phyloP scores from a whole-genome alignment of 352 stramenopile genomes.

The Halophytophthora polymorphica region DNA sequence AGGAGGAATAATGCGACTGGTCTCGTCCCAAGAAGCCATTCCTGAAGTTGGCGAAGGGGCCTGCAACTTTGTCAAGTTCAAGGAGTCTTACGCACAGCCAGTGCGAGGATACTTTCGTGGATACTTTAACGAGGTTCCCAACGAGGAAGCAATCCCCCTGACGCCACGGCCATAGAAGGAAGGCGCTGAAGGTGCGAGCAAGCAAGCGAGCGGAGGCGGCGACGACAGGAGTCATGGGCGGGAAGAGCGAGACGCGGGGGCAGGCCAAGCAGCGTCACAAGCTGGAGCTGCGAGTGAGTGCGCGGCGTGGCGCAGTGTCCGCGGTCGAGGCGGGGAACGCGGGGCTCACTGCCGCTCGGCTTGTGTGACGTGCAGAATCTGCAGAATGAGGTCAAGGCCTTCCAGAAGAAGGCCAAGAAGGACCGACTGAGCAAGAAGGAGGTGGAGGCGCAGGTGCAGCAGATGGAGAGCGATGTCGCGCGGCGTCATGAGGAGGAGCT shows the following conservation, averaged over 20 bases:
- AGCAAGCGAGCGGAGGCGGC: not conserved
- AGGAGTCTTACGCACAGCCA: too few relatives aligned
- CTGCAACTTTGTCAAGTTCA: too few relatives aligned
- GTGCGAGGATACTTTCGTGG: not conserved
- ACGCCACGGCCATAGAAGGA: too few relatives aligned
- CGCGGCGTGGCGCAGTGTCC: not conserved
- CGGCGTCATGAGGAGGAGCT: conserved; percentile 57
- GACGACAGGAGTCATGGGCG: conserved; percentile 26
- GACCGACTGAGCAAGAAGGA: conserved; percentile 79
- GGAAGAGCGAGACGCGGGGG: conserved; percentile 65
- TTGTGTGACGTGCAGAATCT: conserved; percentile 40
- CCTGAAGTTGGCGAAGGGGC: too few relatives aligned
- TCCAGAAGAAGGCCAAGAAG: conserved; percentile 87
- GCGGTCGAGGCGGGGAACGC: not conserved
- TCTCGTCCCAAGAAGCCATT: too few relatives aligned
- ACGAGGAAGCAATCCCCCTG: not conserved
- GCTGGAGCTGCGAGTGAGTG: conserved; percentile 73
- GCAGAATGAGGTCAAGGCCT: conserved; percentile 73
- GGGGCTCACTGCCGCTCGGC: not conserved
- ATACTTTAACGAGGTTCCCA: too few relatives aligned
- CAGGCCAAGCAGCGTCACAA: conserved; percentile 87
- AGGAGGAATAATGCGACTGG: too few relatives aligned
- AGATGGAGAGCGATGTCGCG: conserved; percentile 60
- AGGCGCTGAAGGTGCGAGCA: too few relatives aligned
- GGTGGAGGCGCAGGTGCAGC: conserved; percentile 45